phyloP scores from a whole-genome alignment of 352 stramenopile species.

The Albugo laibachii region DNA sequence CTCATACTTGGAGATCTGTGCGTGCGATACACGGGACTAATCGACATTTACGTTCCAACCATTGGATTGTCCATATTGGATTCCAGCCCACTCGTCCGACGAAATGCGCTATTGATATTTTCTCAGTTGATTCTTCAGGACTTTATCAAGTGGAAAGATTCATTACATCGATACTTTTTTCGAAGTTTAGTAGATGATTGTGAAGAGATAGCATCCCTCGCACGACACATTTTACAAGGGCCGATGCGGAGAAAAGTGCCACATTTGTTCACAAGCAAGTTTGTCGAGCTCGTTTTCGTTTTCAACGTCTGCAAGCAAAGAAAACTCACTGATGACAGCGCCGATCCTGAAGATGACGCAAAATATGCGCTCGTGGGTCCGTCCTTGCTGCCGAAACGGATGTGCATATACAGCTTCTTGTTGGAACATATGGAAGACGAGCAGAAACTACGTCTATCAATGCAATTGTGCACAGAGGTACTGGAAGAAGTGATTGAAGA shows the following conservation, averaged over 20 bases:
- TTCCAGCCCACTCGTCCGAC: constrained; percentile 71
- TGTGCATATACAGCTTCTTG: constrained; percentile 87
- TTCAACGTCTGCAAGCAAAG: constrained; percentile 77
- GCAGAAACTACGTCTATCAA: constrained; percentile 91
- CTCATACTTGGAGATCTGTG: constrained; percentile 93
- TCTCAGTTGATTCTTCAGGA: constrained; percentile 93
- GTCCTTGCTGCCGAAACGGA: constrained; percentile 33
- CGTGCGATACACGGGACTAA: constrained; percentile 90
- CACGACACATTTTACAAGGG: constrained; percentile 82
- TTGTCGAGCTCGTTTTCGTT: constrained; percentile 94
- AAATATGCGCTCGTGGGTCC: constrained; percentile 15
- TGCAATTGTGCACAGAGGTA: constrained; percentile 87
- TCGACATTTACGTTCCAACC: constrained; percentile 89
- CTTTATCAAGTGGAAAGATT: constrained; percentile 96
- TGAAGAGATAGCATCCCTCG: constrained; percentile 82
- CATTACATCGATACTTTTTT: constrained; percentile 90
- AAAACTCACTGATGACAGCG: constrained; percentile 41
- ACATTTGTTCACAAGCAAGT: constrained; percentile 90
- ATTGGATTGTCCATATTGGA: constrained; percentile 90
- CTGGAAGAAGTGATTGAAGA: constrained; percentile 79
- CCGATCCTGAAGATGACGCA: constrained; percentile 27
- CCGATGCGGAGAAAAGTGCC: constrained; percentile 83
- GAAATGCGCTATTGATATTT: constrained; percentile 90
- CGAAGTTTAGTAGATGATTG: constrained; percentile 87
- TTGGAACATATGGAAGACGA: constrained; percentile 90